Evolutionary conservation across 2,329 filamentous ascomycete species (phyloP).

Genomic region (Emmonsiellopsis sp.): DNA sequence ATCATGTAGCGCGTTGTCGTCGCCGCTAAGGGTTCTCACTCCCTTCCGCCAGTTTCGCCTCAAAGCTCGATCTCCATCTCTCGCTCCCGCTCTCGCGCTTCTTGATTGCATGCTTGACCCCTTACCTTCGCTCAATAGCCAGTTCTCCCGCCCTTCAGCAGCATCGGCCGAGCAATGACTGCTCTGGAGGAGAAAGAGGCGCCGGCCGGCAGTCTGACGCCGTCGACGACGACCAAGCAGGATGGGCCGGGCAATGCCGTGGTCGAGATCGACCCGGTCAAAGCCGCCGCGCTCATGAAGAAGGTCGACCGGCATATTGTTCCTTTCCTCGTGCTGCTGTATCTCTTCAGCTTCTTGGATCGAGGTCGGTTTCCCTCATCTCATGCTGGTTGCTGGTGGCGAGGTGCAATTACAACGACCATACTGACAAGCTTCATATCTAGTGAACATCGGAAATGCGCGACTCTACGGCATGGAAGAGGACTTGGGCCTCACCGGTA

Average conservation of each 20-base stretch:
- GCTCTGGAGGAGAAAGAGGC: background rate
- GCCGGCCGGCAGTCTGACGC: background rate
- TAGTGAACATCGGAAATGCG: constrained; percentile 65
- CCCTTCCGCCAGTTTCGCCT: background rate
- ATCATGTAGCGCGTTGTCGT: background rate
- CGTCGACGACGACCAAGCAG: background rate
- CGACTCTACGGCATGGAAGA: constrained; percentile 54
- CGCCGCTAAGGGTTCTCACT: background rate
- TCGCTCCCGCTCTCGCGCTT: background rate
- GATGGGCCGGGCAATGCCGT: constrained; percentile 3
- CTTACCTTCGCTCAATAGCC: background rate
- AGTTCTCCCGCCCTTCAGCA: background rate
- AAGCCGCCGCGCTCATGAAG: constrained; percentile 22
- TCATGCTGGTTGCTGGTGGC: background rate
- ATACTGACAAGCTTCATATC: background rate
- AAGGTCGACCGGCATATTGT: constrained; percentile 34
- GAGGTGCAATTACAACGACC: background rate
- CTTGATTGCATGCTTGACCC: background rate
- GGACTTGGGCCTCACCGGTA: constrained; percentile 51
- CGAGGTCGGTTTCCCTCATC: constrained; percentile 29
- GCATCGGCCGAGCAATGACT: background rate
- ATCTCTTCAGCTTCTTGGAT: constrained; percentile 68
- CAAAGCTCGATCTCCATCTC: background rate
- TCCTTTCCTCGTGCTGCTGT: constrained; percentile 38
- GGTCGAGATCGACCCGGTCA: constrained; percentile 19